Evolutionary conservation across 2,329 filamentous ascomycete species (phyloP).

Genomic region (Zymoseptoria brevis): DNA sequence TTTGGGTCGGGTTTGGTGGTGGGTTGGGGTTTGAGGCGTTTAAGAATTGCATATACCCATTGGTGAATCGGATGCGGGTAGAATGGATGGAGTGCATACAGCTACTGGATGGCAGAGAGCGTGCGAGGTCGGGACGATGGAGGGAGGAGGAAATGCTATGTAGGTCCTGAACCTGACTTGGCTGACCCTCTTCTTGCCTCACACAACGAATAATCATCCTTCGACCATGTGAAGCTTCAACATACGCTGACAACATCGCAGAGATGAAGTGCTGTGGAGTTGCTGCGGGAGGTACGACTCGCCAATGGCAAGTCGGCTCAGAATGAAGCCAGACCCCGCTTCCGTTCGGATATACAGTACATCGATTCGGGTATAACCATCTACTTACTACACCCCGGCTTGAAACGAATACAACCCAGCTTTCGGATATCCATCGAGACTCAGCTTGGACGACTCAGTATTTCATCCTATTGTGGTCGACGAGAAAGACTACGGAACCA

Average conservation of each 20-base stretch:
- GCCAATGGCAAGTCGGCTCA: not conserved
- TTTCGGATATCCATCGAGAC: not conserved
- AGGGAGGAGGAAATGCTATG: not conserved
- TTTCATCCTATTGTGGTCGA: too few relatives aligned
- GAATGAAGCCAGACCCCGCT: not conserved
- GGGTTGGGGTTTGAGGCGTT: conserved; percentile 20
- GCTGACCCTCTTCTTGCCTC: too few relatives aligned
- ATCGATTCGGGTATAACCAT: not conserved
- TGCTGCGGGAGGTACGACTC: not conserved
- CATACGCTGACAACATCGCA: not conserved
- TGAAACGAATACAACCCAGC: too few relatives aligned
- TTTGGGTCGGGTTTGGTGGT: too few relatives aligned
- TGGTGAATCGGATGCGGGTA: not conserved
- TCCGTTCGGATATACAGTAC: not conserved
- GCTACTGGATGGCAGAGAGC: not conserved
- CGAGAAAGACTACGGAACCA: not conserved
- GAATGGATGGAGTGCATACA: not conserved
- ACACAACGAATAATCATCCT: too few relatives aligned
- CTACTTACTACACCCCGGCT: not conserved
- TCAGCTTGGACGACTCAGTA: not conserved
- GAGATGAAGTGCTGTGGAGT: not conserved
- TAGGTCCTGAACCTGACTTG: not conserved
- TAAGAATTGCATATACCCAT: not conserved
- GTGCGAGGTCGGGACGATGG: not conserved
- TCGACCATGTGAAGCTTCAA: too few relatives aligned